Percentiles rank a stretch among this genome's conserved stretches.
phyloP scores from a whole-genome alignment of 805 yeast species.

The Torulaspora franciscae region DNA sequence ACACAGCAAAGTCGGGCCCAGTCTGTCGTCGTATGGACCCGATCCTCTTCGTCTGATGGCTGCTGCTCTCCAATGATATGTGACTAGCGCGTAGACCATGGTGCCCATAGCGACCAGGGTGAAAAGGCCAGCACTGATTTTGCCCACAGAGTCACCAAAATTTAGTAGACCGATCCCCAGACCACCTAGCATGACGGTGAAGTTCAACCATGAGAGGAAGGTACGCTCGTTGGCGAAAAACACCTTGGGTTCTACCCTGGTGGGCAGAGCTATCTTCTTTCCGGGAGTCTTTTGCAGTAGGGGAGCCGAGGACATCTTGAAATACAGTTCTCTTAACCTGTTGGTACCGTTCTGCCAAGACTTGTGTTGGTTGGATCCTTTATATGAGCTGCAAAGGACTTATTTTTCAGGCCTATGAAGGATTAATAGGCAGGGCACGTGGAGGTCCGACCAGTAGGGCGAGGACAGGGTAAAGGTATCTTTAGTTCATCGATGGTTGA shows the following conservation, averaged over 20 bases:
- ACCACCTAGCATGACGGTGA: conserved; percentile 97
- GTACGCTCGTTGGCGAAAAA: conserved; percentile 99
- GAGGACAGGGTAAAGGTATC: too few relatives aligned
- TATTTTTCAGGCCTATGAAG: conserved; percentile 1
- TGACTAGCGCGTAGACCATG: conserved; percentile 90
- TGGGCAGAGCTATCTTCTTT: conserved; percentile 95
- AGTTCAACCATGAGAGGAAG: conserved; percentile 95
- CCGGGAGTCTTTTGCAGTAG: conserved; percentile 69
- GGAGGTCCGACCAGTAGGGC: background rate
- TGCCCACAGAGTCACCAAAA: conserved; percentile 92
- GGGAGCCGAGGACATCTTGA: conserved; percentile 57
- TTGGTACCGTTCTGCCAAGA: background rate
- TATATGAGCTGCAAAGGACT: background rate
- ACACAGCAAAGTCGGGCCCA: conserved; percentile 97
- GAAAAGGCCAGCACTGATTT: conserved; percentile 88
- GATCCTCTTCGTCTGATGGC: conserved; percentile 97
- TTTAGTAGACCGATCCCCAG: conserved; percentile 92
- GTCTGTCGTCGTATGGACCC: conserved; percentile 98
- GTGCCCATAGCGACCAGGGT: conserved; percentile 97
- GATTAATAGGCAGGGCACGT: conserved; percentile 1
- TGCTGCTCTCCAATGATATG: conserved; percentile 99
- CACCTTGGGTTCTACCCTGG: conserved; percentile 97
- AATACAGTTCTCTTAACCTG: background rate
- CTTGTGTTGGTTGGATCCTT: background rate
- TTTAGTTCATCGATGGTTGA: background rate